phyloP scores from a whole-genome alignment of 768 basidiomycete species.

The Serendipita vermifera region DNA sequence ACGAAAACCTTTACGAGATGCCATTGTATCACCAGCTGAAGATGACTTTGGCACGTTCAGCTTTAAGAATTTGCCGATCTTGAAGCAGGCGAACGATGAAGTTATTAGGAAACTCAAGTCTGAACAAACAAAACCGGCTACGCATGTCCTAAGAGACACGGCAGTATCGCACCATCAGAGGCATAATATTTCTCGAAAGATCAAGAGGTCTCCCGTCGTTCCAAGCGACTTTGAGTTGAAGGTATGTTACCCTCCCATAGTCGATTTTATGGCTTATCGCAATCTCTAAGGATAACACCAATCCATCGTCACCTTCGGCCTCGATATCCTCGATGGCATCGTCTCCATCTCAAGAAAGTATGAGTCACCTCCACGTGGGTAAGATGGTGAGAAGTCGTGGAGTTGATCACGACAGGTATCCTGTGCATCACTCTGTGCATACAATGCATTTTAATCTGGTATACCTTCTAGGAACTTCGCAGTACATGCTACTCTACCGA shows the following conservation, averaged over 20 bases:
- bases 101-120: slow-evolving; percentile 91
- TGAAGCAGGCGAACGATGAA: slow-evolving; percentile 98
- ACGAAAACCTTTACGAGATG: slow-evolving; percentile 10
- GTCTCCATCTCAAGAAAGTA: slow-evolving; percentile 65
- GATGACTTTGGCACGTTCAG: slow-evolving; percentile 97
- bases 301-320: slow-evolving; percentile 82
- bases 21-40: slow-evolving; percentile 35
- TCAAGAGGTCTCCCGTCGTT: slow-evolving; percentile 71
- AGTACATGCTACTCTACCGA: no score
- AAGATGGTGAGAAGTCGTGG: no score
- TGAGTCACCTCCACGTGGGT: no score
- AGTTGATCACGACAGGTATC: no score
- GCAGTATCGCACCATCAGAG: slow-evolving; percentile 30
- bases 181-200: slow-evolving; percentile 67
- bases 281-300: slow-evolving; percentile 46
- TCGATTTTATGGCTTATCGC: not conserved
- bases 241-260: slow-evolving; percentile 14
- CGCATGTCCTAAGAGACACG: slow-evolving; percentile 40
- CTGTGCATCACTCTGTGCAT: no score
- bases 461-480: no score
- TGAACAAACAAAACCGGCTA: slow-evolving; percentile 70
- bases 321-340: slow-evolving; percentile 87
- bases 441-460: no score
- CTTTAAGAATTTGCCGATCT: slow-evolving; percentile 90
- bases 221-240: slow-evolving; percentile 51